These are phyloP conservation scores for Ophiosphaerella narmari DNA, from an alignment of 2,329 filamentous ascomycete genomes.

Conservation along the genomic window DNA sequence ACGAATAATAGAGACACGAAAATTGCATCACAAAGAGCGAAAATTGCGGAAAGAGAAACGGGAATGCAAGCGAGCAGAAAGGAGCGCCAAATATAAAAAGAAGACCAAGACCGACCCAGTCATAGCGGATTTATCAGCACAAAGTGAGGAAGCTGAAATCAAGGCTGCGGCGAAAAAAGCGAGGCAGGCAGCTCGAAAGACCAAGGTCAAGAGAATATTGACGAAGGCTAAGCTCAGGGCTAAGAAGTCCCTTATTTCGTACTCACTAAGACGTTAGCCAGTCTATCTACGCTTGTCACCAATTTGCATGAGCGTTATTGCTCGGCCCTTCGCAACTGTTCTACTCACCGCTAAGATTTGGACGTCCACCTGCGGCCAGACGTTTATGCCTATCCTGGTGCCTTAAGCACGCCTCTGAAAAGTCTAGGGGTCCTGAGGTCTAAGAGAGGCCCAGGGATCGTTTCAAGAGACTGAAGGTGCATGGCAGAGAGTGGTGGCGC, in stretches of 20 bases:
- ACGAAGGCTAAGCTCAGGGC: too few relatives aligned
- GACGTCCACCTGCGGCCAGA: constrained; percentile 26
- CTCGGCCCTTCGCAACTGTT: too few relatives aligned
- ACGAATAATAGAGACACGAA: too few relatives aligned
- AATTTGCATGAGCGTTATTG: too few relatives aligned
- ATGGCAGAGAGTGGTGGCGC: constrained; percentile 11
- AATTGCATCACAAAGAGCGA: too few relatives aligned
- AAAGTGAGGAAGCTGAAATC: too few relatives aligned
- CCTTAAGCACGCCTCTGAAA: constrained; percentile 16
- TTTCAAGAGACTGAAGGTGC: constrained; percentile 14
- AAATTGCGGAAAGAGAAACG: background rate
- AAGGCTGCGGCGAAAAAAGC: too few relatives aligned
- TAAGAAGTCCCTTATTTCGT: background rate
- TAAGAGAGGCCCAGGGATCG: constrained; percentile 26
- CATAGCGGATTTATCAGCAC: too few relatives aligned
- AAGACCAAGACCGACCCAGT: background rate
- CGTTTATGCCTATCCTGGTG: constrained; percentile 4
- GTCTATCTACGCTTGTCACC: too few relatives aligned
- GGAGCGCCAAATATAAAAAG: background rate
- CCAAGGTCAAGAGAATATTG: background rate
- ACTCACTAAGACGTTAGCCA: background rate
- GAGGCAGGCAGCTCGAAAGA: background rate
- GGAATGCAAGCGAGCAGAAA: too few relatives aligned
- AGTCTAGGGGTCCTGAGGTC: constrained; percentile 17
- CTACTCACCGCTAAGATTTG: too few relatives aligned